Evolutionary conservation across 768 basidiomycete species (phyloP).

Genomic region (Amanita exitialis): DNA sequence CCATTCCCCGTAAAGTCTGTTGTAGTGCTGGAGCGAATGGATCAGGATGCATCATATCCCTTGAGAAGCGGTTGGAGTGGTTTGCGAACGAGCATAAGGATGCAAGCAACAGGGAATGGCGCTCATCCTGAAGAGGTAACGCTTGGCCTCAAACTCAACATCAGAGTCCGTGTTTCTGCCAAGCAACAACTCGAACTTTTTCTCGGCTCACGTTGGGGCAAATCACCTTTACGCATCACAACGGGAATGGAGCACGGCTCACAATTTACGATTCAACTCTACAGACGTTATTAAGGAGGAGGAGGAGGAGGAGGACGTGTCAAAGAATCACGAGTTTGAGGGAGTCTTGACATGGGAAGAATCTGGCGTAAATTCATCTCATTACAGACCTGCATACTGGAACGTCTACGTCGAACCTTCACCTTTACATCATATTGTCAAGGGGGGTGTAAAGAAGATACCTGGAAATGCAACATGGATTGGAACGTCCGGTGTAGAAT

Average conservation of each 20-base stretch:
- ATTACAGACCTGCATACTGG: not conserved
- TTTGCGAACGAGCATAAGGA: not conserved
- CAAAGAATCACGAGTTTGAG: not conserved
- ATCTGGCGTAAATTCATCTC: not conserved
- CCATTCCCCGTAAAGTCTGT: not conserved
- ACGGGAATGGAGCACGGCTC: not conserved
- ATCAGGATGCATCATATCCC: not conserved
- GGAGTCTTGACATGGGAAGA: not conserved
- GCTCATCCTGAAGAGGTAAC: not conserved
- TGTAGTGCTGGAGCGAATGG: not conserved
- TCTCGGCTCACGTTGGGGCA: not conserved
- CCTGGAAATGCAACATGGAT: not conserved
- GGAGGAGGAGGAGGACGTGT: constrained; percentile 14
- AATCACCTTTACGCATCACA: not conserved
- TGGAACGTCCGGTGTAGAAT: not conserved
- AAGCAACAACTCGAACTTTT: not conserved
- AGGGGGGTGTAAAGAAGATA: not conserved
- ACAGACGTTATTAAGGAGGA: not conserved
- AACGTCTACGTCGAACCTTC: not conserved
- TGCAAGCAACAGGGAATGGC: not conserved
- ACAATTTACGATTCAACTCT: not conserved
- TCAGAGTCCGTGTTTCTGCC: not conserved
- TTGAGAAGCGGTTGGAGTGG: not conserved
- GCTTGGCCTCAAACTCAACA: not conserved
- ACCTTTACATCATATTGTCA: not conserved